Base-by-base conservation (phyloP, 192 early-diverging fungal genomes). In the Mortierella hygrophila region DNA sequence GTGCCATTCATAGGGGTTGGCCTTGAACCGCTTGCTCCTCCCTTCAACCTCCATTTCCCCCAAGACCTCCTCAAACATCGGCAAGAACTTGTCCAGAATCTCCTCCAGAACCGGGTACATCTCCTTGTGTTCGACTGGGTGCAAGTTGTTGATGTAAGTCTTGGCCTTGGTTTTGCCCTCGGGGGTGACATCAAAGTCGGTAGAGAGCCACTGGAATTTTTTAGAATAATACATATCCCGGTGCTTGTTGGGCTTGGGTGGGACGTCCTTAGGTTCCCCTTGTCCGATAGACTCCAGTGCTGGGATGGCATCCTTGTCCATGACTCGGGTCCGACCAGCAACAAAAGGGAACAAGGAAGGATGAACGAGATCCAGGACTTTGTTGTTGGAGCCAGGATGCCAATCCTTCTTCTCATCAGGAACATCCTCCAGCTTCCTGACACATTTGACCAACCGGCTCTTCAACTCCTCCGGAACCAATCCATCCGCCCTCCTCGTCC, bases 81-180 rank as follows among this genome's bases (percentile, higher is more conserved):
- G 35, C 35, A 35, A 35, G 1, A 35, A 35, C 35, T 35, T 35
- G 35, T 35, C 35, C 35, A 35, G 35, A 35, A 35, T 35, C 35
- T 35, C 35, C 35, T 35, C 35, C 35, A 35, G 35, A 35, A 35
- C 35, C 35, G 35, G 35, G 35, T 35, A 35, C 35, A 35, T 35
- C 35, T 35, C 35, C 35, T 35, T 35, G 35, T 35, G 35, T 35
- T 90, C 82, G 29, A 79, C 35, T 6, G 93, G 94, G 52, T 95
- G 91, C 29, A 95, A 65, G 69, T 95, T 96, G 90, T 96, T 95
- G 90, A 97, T 96, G 85, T 96, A 96, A 4, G 93, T 94, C 29
- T 70, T 54, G 21, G 93, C 82, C 1, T 69, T 63, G 38, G 89
- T 81, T 15, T 82, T 23, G 37, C 94, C 94, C 42, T 91, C 87